These are phyloP conservation scores for Capsaspora owczarzaki DNA, from an alignment of 78 protist genomes.

Conservation along the genomic window DNA sequence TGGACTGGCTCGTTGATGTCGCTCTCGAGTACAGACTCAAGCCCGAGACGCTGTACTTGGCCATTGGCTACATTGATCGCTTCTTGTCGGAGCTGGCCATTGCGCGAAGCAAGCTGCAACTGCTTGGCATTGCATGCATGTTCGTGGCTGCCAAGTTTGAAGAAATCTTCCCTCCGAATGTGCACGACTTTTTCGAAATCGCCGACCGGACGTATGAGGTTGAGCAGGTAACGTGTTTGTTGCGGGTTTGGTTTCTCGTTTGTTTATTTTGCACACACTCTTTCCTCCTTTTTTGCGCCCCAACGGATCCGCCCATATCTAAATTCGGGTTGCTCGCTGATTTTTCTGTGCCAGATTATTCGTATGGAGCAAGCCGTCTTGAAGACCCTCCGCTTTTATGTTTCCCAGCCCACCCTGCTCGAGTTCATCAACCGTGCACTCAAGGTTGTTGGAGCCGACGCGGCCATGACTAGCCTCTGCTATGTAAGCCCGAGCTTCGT, in stretches of 20 bases:
- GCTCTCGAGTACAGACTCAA: slow-evolving; percentile 66
- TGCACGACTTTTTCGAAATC: slow-evolving; percentile 84
- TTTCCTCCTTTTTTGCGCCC: neutral
- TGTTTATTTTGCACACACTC: neutral
- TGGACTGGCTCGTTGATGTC: slow-evolving; percentile 89
- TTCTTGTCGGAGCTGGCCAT: slow-evolving; percentile 39
- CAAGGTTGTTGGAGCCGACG: neutral
- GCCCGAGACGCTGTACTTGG: slow-evolving; percentile 80
- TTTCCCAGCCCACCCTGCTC: neutral
- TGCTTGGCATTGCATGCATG: slow-evolving; percentile 92
- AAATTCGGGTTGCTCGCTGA: neutral
- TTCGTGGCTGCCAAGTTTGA: slow-evolving; percentile 93
- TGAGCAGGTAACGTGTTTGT: slow-evolving; percentile 12
- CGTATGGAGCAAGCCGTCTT: neutral
- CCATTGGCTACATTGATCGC: slow-evolving; percentile 83
- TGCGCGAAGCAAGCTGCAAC: slow-evolving; percentile 54
- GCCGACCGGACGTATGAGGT: slow-evolving; percentile 87
- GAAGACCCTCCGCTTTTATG: neutral
- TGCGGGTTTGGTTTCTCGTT: neutral
- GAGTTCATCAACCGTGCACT: neutral
- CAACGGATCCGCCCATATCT: neutral
- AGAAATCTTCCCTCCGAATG: slow-evolving; percentile 92
- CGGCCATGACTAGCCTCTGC: too few species aligned
- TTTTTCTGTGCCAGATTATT: neutral
- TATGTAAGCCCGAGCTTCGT: too few species aligned